phyloP scores from a whole-genome alignment of 306 rosid genomes.

The Cicer pinnatifidum region DNA sequence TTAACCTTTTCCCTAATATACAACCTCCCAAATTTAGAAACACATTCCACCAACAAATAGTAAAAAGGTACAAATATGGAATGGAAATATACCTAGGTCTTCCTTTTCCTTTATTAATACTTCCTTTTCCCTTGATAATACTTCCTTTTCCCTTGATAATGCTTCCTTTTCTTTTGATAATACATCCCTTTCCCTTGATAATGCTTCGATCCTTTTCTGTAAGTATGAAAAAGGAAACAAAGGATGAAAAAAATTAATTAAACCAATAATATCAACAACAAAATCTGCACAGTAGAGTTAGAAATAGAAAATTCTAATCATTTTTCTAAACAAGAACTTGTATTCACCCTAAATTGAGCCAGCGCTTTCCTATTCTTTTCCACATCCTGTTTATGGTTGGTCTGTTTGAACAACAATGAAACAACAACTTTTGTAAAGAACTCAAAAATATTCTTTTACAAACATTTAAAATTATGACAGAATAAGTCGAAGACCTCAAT shows the following conservation, averaged over 20 bases:
- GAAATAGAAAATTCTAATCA: background rate
- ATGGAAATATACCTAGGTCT: conserved; percentile 51
- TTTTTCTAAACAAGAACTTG: conserved; percentile 10
- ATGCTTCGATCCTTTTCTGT: conserved; percentile 63
- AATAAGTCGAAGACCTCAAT: conserved; percentile 60
- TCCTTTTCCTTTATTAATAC: conserved; percentile 63
- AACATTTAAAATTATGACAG: conserved; percentile 20
- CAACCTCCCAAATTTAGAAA: conserved; percentile 29
- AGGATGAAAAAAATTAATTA: background rate
- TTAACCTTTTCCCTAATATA: conserved; percentile 57
- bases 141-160: conserved; percentile 65
- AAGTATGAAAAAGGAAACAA: conserved; percentile 29
- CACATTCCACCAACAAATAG: conserved; percentile 14
- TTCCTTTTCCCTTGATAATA: conserved; percentile 69
- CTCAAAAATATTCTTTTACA: background rate
- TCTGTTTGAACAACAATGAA: conserved; percentile 54
- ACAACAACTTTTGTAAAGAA: conserved; percentile 14
- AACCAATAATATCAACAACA: background rate
- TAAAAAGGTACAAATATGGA: background rate
- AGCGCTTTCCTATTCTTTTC: conserved; percentile 66
- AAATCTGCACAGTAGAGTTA: background rate
- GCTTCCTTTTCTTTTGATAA: conserved; percentile 55
- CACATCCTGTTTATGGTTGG: conserved; percentile 61
- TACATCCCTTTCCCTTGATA: conserved; percentile 76
- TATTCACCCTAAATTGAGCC: conserved; percentile 64